Conservation (phyloP, 306 rosid species). For the Glycine latifolia region DNA sequence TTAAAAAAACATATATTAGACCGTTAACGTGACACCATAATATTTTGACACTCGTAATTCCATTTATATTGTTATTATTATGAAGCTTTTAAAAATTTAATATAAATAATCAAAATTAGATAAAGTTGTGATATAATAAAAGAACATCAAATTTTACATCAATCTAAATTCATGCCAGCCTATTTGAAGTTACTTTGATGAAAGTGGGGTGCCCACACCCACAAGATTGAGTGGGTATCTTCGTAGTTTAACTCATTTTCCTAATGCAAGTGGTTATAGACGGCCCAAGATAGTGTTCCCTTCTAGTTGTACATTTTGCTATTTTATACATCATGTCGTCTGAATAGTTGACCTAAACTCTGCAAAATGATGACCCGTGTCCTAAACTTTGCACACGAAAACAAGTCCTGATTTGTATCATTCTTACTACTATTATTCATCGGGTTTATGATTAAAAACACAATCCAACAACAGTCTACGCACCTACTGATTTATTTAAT, state of each 20-base stretch:
- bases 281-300: background rate
- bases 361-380: constrained; percentile 21
- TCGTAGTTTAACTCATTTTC: background rate
- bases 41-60: too few relatives aligned
- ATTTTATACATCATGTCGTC: background rate
- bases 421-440: background rate
- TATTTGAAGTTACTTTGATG: background rate
- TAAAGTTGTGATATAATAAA: background rate
- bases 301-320: background rate
- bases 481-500: background rate
- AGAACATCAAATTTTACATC: background rate
- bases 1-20: too few relatives aligned
- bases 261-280: constrained; percentile 11
- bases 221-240: background rate
- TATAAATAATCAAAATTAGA: background rate
- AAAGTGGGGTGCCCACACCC: background rate
- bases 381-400: background rate
- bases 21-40: too few relatives aligned
- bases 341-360: constrained; percentile 10
- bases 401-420: background rate
- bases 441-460: background rate
- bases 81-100: too few relatives aligned
- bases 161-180: background rate
- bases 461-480: background rate
- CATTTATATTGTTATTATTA: too few relatives aligned